Base-by-base conservation (phyloP, 2,329 filamentous ascomycete species). In the Penicillium aurantiogriseum region DNA sequence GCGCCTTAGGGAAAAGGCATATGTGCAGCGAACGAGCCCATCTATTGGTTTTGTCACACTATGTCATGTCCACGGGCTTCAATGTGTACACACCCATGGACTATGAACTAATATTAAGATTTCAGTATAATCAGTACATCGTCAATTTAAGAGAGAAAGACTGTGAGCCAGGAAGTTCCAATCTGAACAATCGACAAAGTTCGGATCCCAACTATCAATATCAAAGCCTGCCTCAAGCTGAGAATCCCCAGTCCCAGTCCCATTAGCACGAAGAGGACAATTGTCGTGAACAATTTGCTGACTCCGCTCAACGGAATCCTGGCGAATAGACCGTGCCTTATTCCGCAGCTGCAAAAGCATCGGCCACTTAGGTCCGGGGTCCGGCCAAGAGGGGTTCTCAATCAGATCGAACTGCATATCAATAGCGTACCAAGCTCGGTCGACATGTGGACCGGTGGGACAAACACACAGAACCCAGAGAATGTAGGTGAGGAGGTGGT, bases 391-490 rank as follows among this genome's bases (percentile, higher is more conserved):
- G 4, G 63, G 51, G 25, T 65, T 57, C 21, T 68, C 63, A 5
- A 39, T 54, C 10, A 67, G 19, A 8, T 59, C 54, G 21, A 67
- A 68, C 10, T 56, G 57, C 1, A 17, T 33, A 10, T 65, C 58
- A 0, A 68, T 36, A 4, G 13, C 51, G 2, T 45, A 49, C 71
- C 79, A 77, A 0, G 74, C 77, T 19, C 72, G 63, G 0, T 69
- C 67, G 0, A 67, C 66, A 21, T 64, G 64, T 0, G 63, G 62
- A 0, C 72, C 74, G 0, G 59, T 58, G 0, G 78, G 78, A 49
- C 64, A 69, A 4, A 80, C 69, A 54, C 77, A 78, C 2, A 80
- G 57, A 55, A 79, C 71, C 70, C 79, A 79, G 2, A 81, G 65
- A 0, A 77, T 65, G 55, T 79, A 80, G 2, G 79, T 74, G 21